Percentiles rank a stretch among this genome's conserved stretches.
phyloP scores from a whole-genome alignment of 2,329 filamentous ascomycete genomes.

The Penicillium sp. region DNA sequence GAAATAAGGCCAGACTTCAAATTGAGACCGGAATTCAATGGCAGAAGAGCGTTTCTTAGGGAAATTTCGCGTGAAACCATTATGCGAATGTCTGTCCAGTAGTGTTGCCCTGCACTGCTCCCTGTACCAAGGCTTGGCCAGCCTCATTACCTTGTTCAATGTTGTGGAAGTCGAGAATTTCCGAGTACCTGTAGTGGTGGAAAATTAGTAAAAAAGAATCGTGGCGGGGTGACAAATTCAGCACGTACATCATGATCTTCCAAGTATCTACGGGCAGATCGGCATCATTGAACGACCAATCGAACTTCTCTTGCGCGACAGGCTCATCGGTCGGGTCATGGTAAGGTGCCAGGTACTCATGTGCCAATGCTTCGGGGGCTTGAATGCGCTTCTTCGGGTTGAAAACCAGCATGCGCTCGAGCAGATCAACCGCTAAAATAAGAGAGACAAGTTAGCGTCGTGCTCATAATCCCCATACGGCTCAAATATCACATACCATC shows the following conservation, averaged over 20 bases:
- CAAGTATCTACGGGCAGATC: constrained; percentile 98
- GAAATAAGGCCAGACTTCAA: constrained; percentile 23
- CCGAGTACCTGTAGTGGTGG: constrained; percentile 76
- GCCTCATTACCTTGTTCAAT: constrained; percentile 59
- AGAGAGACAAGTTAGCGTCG: constrained; percentile 13
- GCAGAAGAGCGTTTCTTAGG: constrained; percentile 1
- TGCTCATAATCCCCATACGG: neutral
- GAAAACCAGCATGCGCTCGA: constrained; percentile 97
- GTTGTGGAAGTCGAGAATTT: constrained; percentile 98
- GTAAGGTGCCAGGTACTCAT: constrained; percentile 94
- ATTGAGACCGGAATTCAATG: constrained; percentile 13
- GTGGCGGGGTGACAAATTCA: neutral
- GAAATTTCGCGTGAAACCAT: constrained; percentile 1
- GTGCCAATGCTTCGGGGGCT: constrained; percentile 78
- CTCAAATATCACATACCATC: constrained; percentile 58
- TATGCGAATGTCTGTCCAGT: constrained; percentile 30
- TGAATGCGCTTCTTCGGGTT: constrained; percentile 95
- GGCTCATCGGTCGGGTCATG: constrained; percentile 97
- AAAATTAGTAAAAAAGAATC: constrained; percentile 8
- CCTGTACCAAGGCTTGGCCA: constrained; percentile 31
- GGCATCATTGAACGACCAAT: constrained; percentile 99
- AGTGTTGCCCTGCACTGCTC: constrained; percentile 19
- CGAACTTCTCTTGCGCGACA: constrained; percentile 93
- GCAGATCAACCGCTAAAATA: constrained; percentile 75
- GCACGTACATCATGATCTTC: constrained; percentile 98